These are phyloP conservation scores for Lactuca sativa DNA, from an alignment of 129 eudicot genomes.

Conservation along the genomic window DNA sequence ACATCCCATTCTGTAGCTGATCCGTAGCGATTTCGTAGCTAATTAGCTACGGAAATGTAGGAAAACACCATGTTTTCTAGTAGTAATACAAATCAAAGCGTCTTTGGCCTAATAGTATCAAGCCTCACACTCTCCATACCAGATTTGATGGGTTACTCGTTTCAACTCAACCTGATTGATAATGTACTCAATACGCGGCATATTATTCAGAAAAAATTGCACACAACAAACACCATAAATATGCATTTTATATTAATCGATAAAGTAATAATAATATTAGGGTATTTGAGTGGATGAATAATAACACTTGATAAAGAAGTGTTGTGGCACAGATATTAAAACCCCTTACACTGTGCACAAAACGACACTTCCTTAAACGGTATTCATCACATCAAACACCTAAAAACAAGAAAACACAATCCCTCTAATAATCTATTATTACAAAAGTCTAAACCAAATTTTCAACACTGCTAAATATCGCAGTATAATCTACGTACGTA, in stretches of 20 bases:
- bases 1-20: too few species aligned
- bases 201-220: too few species aligned
- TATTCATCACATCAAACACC: slow-evolving; percentile 20
- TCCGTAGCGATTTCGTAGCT: too few species aligned
- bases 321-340: neutral
- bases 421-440: slow-evolving; percentile 15
- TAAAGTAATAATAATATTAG: neutral
- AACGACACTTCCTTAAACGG: neutral
- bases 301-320: neutral
- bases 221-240: neutral
- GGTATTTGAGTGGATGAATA: slow-evolving; percentile 5
- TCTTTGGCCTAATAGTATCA: too few species aligned
- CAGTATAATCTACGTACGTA: slow-evolving; percentile 14
- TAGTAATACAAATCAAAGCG: too few species aligned
- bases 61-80: too few species aligned
- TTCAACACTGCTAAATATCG: neutral
- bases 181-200: neutral
- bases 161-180: too few species aligned
- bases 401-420: slow-evolving; percentile 13
- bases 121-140: too few species aligned
- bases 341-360: neutral
- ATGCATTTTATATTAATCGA: neutral
- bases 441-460: slow-evolving; percentile 9
- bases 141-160: too few species aligned
- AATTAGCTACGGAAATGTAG: too few species aligned